phyloP scores from a whole-genome alignment of 768 basidiomycete genomes.

The Stropharia rugosoannulata region DNA sequence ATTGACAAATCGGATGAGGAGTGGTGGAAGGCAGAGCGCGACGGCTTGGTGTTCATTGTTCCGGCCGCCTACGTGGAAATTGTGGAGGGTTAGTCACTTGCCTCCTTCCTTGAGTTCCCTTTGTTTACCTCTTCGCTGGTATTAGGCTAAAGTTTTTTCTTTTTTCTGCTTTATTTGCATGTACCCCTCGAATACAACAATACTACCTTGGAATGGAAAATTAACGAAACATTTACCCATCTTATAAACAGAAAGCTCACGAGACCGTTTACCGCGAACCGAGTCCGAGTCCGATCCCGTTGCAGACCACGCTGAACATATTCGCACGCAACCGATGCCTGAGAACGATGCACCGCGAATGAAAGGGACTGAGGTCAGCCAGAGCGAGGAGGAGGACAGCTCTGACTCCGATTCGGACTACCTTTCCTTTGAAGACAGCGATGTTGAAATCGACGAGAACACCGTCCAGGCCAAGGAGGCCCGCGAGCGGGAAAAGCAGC shows the following conservation, averaged over 20 bases:
- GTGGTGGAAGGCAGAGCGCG: slow-evolving; percentile 96
- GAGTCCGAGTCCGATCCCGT: not conserved
- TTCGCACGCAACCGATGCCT: slow-evolving; percentile 1
- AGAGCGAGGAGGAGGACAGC: slow-evolving; percentile 21
- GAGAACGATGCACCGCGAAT: slow-evolving; percentile 1
- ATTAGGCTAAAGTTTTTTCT: slow-evolving; percentile 82
- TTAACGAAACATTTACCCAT: slow-evolving; percentile 15
- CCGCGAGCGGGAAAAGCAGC: slow-evolving; percentile 72
- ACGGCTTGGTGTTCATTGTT: slow-evolving; percentile 84
- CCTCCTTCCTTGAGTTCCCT: slow-evolving; percentile 52
- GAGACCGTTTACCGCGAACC: slow-evolving; percentile 2
- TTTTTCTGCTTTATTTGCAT: slow-evolving; percentile 48
- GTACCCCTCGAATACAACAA: slow-evolving; percentile 36
- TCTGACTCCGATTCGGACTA: slow-evolving; percentile 38
- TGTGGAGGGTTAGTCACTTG: slow-evolving; percentile 82
- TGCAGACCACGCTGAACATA: not conserved
- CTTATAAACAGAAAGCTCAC: slow-evolving; percentile 7
- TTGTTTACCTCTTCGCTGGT: slow-evolving; percentile 42
- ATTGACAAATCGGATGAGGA: slow-evolving; percentile 82
- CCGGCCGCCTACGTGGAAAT: slow-evolving; percentile 90
- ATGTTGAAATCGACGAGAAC: slow-evolving; percentile 26
- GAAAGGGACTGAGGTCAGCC: slow-evolving; percentile 2
- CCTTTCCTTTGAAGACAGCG: slow-evolving; percentile 36
- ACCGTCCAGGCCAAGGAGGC: slow-evolving; percentile 53
- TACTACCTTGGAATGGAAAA: slow-evolving; percentile 28